Evolutionary conservation across 2,329 filamentous ascomycete species (phyloP).

Genomic region (Epichloe brachyelytri): DNA sequence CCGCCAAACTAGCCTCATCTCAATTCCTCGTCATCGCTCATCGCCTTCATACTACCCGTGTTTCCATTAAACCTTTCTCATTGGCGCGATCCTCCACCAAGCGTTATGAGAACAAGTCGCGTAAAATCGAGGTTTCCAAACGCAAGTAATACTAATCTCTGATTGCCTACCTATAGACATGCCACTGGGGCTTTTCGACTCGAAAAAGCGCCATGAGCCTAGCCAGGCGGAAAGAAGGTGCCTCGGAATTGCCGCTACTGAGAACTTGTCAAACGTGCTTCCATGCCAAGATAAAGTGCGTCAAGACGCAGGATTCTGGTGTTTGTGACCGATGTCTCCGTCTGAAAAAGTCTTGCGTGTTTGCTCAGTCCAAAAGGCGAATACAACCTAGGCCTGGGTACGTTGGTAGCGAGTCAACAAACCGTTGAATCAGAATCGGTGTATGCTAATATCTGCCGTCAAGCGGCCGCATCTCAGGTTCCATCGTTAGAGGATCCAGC

Average conservation of each 20-base stretch:
- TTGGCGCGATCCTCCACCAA: background rate
- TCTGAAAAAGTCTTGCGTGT: conserved; percentile 19
- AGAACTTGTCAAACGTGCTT: conserved; percentile 24
- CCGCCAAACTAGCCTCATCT: too few species aligned
- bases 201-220: background rate
- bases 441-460: background rate
- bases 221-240: background rate
- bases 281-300: conserved; percentile 23
- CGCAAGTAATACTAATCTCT: too few species aligned
- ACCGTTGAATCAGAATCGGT: conserved; percentile 1
- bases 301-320: conserved; percentile 20
- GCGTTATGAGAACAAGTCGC: too few species aligned
- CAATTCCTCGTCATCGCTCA: too few species aligned
- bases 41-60: too few species aligned
- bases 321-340: conserved; percentile 21
- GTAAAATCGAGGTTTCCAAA: too few species aligned
- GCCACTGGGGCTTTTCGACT: background rate
- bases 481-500: background rate
- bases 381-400: conserved; percentile 11
- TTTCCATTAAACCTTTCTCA: background rate
- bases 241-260: background rate
- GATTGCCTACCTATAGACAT: background rate
- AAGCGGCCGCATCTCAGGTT: background rate
- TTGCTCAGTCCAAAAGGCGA: conserved; percentile 18
- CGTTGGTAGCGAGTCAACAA: background rate